Conservation (phyloP, 202 grass and related monocot species). For the Panicum hallii region DNA sequence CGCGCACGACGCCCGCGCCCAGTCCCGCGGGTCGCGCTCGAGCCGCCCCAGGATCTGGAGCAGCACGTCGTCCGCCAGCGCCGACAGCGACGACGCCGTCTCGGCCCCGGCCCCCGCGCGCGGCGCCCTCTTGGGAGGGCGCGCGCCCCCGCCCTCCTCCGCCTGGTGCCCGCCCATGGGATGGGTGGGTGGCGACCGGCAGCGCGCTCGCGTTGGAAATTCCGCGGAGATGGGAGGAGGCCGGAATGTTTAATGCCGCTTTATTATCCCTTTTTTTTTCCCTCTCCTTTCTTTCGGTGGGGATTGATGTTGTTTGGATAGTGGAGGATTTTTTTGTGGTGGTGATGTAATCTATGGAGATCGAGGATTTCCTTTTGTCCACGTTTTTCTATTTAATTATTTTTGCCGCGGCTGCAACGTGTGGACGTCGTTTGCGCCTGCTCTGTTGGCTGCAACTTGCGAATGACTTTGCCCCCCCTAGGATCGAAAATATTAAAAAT, state of each 20-base stretch:
- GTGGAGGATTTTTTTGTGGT: conserved; percentile 25
- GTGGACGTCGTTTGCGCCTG: conserved; percentile 1
- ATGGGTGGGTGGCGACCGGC: neutral
- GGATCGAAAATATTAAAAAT: too few relatives aligned
- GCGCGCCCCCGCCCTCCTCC: neutral
- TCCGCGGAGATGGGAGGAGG: neutral
- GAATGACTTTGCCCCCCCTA: neutral
- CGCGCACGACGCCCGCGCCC: conserved; percentile 74
- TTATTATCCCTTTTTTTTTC: neutral
- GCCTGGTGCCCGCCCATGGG: conserved; percentile 4
- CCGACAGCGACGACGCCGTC: conserved; percentile 13
- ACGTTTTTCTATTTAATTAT: neutral
- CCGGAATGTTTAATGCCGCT: neutral
- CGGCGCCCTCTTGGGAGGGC: conserved; percentile 5
- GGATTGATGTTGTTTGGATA: neutral
- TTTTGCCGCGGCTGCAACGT: neutral
- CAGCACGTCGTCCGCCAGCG: conserved; percentile 78
- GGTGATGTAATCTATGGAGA: conserved; percentile 28
- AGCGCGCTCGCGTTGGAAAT: neutral
- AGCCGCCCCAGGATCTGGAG: conserved; percentile 79
- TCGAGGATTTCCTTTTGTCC: neutral
- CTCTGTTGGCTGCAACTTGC: neutral
- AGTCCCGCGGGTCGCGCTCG: conserved; percentile 74
- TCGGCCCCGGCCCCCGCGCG: neutral
- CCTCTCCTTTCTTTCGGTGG: neutral